Percentiles rank a stretch among this genome's conserved stretches.
Conservation (phyloP, 1,284 basidiomycete genomes). For the Hypsizygus ulmarius region DNA sequence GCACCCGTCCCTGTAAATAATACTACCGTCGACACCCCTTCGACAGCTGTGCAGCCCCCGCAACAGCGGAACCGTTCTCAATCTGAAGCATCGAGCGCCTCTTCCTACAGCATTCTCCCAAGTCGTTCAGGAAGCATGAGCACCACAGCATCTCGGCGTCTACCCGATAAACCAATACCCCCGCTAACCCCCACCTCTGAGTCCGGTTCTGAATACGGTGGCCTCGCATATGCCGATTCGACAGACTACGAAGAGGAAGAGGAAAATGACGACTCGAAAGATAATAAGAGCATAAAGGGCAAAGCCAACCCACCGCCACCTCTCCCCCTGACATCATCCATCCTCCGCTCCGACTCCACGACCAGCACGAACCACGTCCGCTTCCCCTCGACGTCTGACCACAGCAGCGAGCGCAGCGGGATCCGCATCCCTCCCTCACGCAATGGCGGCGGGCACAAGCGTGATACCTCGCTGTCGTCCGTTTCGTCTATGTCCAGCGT, state of each 20-base stretch:
- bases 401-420: constrained; percentile 8
- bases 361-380: constrained; percentile 22
- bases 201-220: constrained; percentile 37
- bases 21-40: constrained; percentile 17
- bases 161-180: constrained; percentile 1
- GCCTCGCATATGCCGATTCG: constrained; percentile 51
- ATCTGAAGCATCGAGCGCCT: constrained; percentile 16
- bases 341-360: constrained; percentile 21
- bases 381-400: constrained; percentile 21
- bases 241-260: constrained; percentile 46
- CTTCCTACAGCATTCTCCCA: constrained; percentile 14
- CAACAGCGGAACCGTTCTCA: constrained; percentile 10
- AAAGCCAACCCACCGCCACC: constrained; percentile 27
- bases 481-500: constrained; percentile 21
- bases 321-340: constrained; percentile 20
- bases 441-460: constrained; percentile 14
- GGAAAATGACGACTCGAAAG: constrained; percentile 38
- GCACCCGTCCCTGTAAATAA: constrained; percentile 8
- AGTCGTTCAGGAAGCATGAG: constrained; percentile 14
- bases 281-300: constrained; percentile 24
- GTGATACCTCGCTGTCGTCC: constrained; percentile 25
- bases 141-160: constrained; percentile 15
- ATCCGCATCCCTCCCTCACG: constrained; percentile 6
- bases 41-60: constrained; percentile 18
- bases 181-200: constrained; percentile 37